Conservation (phyloP, 2,329 filamentous ascomycete species). For the Apiospora pterosperma region DNA sequence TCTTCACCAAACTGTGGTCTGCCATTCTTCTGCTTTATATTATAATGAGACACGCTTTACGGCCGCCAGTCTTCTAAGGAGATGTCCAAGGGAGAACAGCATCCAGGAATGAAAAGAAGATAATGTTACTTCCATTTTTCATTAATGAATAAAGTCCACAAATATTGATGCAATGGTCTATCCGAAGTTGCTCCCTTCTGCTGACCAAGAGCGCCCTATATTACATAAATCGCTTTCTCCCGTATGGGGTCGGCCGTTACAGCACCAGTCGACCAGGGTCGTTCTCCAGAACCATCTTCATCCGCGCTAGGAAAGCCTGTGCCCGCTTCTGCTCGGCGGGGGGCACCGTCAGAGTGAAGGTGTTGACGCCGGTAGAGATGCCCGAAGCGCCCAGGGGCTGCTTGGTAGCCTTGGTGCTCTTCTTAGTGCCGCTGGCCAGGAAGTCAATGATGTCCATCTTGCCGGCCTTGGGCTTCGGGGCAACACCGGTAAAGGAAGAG, state of each 20-base stretch:
- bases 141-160: constrained; percentile 1
- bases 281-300: constrained; percentile 79
- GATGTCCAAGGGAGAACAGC: neutral
- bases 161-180: constrained; percentile 4
- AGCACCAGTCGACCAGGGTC: constrained; percentile 74
- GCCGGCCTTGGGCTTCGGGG: constrained; percentile 35
- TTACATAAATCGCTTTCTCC: constrained; percentile 4
- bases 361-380: constrained; percentile 59
- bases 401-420: constrained; percentile 24
- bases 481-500: constrained; percentile 31
- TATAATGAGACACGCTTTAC: neutral
- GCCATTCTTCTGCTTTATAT: neutral
- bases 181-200: constrained; percentile 3
- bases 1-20: neutral
- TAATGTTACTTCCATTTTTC: neutral
- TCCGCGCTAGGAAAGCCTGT: constrained; percentile 75
- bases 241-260: constrained; percentile 23
- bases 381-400: constrained; percentile 35
- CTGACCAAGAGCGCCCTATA: constrained; percentile 7
- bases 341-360: constrained; percentile 79
- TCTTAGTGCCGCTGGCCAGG: constrained; percentile 47
- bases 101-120: neutral
- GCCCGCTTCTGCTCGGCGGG: constrained; percentile 80
- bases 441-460: constrained; percentile 81
- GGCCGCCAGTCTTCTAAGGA: neutral